A percentile compares a stretch with the other conserved stretches of the same genome.
These are phyloP conservation scores for Phytophthora boehmeriae DNA, from an alignment of 352 stramenopile genomes.

Conservation along the genomic window DNA sequence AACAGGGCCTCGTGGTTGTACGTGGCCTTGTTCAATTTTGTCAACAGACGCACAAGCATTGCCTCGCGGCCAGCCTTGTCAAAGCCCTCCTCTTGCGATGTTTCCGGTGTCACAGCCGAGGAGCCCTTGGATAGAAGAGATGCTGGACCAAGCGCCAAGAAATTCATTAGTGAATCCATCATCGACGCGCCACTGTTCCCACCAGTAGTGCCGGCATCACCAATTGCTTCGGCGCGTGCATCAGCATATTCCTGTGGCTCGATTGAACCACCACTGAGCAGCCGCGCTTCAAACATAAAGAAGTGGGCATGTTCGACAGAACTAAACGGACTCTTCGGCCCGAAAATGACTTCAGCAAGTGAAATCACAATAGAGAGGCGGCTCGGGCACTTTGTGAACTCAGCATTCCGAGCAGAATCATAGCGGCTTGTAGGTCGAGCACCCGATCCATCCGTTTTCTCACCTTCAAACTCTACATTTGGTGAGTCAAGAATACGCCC, in stretches of 20 bases:
- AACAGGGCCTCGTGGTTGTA: slow-evolving; percentile 82
- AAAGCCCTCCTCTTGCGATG: slow-evolving; percentile 83
- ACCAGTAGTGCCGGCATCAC: slow-evolving; percentile 42
- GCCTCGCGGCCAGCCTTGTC: slow-evolving; percentile 80
- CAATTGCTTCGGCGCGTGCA: slow-evolving; percentile 60
- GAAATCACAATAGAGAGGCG: slow-evolving; percentile 85
- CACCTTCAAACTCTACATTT: slow-evolving; percentile 86
- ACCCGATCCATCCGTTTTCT: slow-evolving; percentile 68
- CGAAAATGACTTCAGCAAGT: slow-evolving; percentile 85
- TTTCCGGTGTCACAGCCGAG: slow-evolving; percentile 46
- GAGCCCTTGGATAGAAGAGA: slow-evolving; percentile 56
- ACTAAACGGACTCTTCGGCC: slow-evolving; percentile 63
- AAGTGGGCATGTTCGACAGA: slow-evolving; percentile 88
- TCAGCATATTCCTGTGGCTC: slow-evolving; percentile 85
- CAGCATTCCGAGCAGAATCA: slow-evolving; percentile 75
- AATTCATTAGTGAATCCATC: slow-evolving; percentile 91
- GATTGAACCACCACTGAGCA: slow-evolving; percentile 84
- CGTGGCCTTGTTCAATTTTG: slow-evolving; percentile 82
- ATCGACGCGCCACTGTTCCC: slow-evolving; percentile 52
- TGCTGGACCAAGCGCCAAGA: slow-evolving; percentile 76
- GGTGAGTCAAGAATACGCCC: slow-evolving; percentile 82
- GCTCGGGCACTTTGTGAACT: slow-evolving; percentile 77
- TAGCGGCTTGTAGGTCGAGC: slow-evolving; percentile 69
- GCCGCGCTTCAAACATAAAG: slow-evolving; percentile 90
- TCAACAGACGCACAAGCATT: slow-evolving; percentile 86